A percentile compares a stretch with the other conserved stretches of the same genome.
phyloP scores from a whole-genome alignment of 75 land plant species.

The Selaginella moellendorffii region DNA sequence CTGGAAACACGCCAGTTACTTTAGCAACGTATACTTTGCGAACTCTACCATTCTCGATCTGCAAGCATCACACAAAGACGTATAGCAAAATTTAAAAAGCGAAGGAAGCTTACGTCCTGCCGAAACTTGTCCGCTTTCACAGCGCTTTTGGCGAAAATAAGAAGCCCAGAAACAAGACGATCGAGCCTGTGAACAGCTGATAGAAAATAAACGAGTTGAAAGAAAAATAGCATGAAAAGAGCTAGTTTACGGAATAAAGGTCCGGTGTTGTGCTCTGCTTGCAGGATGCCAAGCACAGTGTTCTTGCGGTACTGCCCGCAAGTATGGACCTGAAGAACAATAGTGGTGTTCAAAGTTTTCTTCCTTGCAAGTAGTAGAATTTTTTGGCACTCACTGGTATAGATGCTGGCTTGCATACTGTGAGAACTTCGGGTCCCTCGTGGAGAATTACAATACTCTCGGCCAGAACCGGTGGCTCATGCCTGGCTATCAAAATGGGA shows the following conservation, averaged over 20 bases:
- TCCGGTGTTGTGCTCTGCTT: conserved; percentile 62
- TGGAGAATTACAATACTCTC: conserved; percentile 40
- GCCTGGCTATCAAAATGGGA: conserved; percentile 57
- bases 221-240: no score
- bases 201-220: no score
- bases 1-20: conserved; percentile 80
- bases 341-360: no score
- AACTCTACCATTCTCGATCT: conserved; percentile 78
- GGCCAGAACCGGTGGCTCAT: conserved; percentile 93
- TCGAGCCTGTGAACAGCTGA: conserved; percentile 86
- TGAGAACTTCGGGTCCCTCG: conserved; percentile 53
- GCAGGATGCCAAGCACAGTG: conserved; percentile 79
- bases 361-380: conserved; percentile 1
- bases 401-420: conserved; percentile 91
- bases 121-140: conserved; percentile 64
- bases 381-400: conserved; percentile 63
- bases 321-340: conserved; percentile 99
- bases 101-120: conserved; percentile 65
- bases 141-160: conserved; percentile 75
- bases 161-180: conserved; percentile 90
- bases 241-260: conserved; percentile 96
- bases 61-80: conserved; percentile 13
- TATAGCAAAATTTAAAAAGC: no score
- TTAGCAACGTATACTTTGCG: conserved; percentile 78
- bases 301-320: conserved; percentile 98